Evolutionary conservation across 164 flowering plant species (phyloP), one percentile per base, ranked within the genome.

Genomic region (Berberis vulgaris): DNA sequence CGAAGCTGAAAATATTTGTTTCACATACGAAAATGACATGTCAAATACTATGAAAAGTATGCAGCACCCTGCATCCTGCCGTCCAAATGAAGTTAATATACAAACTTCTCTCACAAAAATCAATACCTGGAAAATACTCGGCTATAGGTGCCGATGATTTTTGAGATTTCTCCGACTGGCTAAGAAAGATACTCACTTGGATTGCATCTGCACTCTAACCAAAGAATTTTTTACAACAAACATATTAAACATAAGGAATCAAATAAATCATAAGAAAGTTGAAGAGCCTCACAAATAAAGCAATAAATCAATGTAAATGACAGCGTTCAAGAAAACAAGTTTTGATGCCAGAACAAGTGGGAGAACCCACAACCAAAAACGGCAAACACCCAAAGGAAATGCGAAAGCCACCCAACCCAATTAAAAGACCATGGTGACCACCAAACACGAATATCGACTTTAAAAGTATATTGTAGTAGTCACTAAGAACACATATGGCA

Each of bases 201-300:
- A 94, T 71, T 62, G 59, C 54, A 82, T 78, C 96, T 86, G 95
- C 91, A 94, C 69, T 80, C 97, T 94, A 84, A 75, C 82, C 60
- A 74, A 68, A 72, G 41, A 65, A 80, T 69, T 39, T 41, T 63
- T 72, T 67, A 66, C 73, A 59, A 71, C 44, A 26, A 60, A 50
- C n/a, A 38, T 57, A 57, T 49, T 2, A 38, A 7, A 49, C 50
- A 47, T 9, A 5, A 47, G 26, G 9, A 47, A 47, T 47, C 9
- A 47, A 5, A 9, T 5, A 5, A 5, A 47, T 47, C 9, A 5
- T 47, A 5, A 5, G 5, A 5, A 47, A 47, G 50, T 5, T 47
- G 50, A 47, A 47, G 9, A 47, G 50, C 5, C 9, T 5, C 5
- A 47, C 50, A 47, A 47, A 9, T 9, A 26, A 26, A 26, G 26